Base-by-base conservation (phyloP, 2,329 filamentous ascomycete species). In the Microdochium nivale region DNA sequence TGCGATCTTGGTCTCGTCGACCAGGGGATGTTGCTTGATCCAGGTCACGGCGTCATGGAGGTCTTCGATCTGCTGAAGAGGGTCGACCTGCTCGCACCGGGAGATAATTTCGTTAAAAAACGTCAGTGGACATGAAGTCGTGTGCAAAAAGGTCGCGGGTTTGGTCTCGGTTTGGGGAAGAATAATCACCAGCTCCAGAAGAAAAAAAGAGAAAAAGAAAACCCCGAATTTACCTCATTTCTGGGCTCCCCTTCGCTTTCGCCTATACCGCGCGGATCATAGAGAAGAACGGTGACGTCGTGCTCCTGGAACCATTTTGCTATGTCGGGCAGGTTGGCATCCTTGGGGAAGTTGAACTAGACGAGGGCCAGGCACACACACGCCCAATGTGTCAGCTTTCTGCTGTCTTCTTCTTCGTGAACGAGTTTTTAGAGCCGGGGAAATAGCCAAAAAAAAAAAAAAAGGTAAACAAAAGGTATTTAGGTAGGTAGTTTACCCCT, bases 11-110 rank as follows among this genome's bases (percentile, higher is more conserved):
- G 54, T 40, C 0, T 59, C 49, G 37, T 65, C 62, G 2, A 73
- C 64, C 48, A 72, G 67, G 1, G 67, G 68, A 13, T 70, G 53
- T 7, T 71, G 62, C 62, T 73, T 73, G 52, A 79, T 67, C 24
- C 65, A 71, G 3, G 75, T 75, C 53, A 80, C 70, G 59, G 65
- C 65, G 43, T 67, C 65, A 35, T 56, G 58, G 33, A 59, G 60
- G 54, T 71, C 68, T 25, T 60, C 57, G 5, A 64, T 57, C 40
- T 67, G 57, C 44, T 62, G 57, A 21, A 51, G 23, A 0, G 70
- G 70, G 47, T 71, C 56, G 44, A 37, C 33, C 33, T 37, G 33
- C 33, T 37, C 33, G 14, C 7, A 14, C 33, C 11, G 16, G 30
- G 30, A 33, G 30, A 33, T n/a, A n/a, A n/a, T n/a, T n/a, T n/a